Conservation (phyloP, 345 rosid genomes). For the Salix koriyanagi region DNA sequence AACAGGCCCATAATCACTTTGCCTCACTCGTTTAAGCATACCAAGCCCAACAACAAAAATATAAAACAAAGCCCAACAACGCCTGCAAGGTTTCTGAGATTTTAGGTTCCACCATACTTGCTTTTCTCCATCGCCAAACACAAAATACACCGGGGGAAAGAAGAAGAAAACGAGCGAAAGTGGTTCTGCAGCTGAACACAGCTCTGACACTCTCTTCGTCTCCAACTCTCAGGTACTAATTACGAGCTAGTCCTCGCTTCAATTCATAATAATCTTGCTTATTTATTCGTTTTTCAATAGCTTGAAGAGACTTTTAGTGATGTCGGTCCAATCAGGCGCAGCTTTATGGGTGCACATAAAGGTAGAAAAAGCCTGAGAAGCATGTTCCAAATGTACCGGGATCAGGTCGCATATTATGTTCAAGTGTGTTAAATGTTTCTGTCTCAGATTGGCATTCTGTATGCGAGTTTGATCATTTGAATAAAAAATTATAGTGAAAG, state of each 20-base stretch:
- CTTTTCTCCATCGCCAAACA: neutral
- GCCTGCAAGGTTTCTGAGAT: neutral
- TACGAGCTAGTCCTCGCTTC: neutral
- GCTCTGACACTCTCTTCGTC: slow-evolving; percentile 70
- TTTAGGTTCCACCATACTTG: neutral
- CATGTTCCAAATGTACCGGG: no score
- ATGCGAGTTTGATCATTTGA: slow-evolving; percentile 26
- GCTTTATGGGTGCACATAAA: slow-evolving; percentile 80
- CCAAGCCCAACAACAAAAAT: neutral
- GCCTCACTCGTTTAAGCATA: neutral
- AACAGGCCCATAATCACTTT: neutral
- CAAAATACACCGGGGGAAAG: slow-evolving; percentile 6
- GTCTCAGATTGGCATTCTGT: slow-evolving; percentile 1
- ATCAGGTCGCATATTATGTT: slow-evolving; percentile 2
- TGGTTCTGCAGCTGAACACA: slow-evolving; percentile 41
- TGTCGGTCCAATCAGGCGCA: slow-evolving; percentile 88
- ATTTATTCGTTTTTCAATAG: slow-evolving; percentile 23
- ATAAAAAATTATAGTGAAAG: slow-evolving; percentile 34
- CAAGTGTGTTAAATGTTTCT: slow-evolving; percentile 5
- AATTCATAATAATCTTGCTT: neutral
- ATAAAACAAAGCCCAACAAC: neutral
- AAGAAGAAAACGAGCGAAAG: slow-evolving; percentile 39
- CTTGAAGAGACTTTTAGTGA: slow-evolving; percentile 86
- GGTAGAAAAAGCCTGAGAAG: slow-evolving; percentile 39
- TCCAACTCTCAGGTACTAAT: slow-evolving; percentile 64